Conservation (phyloP, 129 eudicot genomes). For the Smallanthus sonchifolius region DNA sequence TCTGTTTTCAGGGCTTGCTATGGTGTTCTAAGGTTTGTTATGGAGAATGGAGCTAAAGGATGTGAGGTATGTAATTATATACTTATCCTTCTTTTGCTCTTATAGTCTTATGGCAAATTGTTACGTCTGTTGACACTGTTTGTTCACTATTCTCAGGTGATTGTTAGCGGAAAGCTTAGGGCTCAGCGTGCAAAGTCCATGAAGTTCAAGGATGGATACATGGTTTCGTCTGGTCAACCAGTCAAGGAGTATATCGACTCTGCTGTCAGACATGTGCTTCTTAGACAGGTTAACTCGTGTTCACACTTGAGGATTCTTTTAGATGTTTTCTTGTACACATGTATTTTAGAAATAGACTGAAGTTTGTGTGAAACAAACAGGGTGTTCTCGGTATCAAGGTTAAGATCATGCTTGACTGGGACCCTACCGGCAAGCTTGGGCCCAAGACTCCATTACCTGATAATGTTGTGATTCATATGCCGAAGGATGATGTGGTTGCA, state of each 20-base stretch:
- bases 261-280: slow-evolving; percentile 69
- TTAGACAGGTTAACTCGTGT: slow-evolving; percentile 49
- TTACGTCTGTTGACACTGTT: background rate
- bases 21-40: slow-evolving; percentile 66
- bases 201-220: slow-evolving; percentile 77
- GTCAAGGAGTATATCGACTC: slow-evolving; percentile 66
- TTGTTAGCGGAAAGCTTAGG: slow-evolving; percentile 67
- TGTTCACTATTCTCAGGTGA: slow-evolving; percentile 29
- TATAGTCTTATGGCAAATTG: background rate
- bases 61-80: slow-evolving; percentile 47
- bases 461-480: slow-evolving; percentile 41
- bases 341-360: slow-evolving; percentile 1
- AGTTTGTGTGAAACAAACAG: slow-evolving; percentile 13
- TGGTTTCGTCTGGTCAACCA: slow-evolving; percentile 73
- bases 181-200: slow-evolving; percentile 73
- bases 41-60: slow-evolving; percentile 78
- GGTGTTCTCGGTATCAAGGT: slow-evolving; percentile 71
- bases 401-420: slow-evolving; percentile 64
- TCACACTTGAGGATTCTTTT: background rate
- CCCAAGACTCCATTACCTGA: slow-evolving; percentile 64
- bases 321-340: background rate
- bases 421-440: slow-evolving; percentile 57
- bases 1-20: slow-evolving; percentile 51
- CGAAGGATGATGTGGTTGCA: slow-evolving; percentile 39
- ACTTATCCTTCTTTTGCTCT: background rate